phyloP scores from a whole-genome alignment of 768 basidiomycete genomes.

The Auricularia cornea region DNA sequence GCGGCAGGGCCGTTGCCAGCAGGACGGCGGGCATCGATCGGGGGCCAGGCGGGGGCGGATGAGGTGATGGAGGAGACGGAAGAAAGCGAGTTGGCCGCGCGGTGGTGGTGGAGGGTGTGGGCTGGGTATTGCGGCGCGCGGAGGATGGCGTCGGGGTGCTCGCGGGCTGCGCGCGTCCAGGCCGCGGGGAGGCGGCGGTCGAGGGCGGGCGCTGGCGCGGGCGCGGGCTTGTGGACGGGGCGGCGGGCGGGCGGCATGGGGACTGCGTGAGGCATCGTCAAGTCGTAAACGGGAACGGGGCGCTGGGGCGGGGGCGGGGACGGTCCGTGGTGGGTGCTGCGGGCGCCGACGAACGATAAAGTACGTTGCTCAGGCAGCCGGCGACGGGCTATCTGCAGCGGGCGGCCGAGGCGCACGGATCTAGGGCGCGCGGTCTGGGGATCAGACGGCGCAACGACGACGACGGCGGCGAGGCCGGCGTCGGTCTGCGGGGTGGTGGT shows the following conservation, averaged over 20 bases:
- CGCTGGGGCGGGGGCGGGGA: not conserved
- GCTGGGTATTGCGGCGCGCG: too few species aligned
- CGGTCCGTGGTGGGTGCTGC: not conserved
- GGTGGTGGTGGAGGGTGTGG: not conserved
- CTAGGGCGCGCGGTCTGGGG: not conserved
- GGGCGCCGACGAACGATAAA: not conserved
- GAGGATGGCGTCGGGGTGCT: not conserved
- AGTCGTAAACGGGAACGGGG: not conserved
- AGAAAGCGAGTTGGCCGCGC: too few species aligned
- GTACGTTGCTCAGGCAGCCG: not conserved
- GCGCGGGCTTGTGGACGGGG: not conserved
- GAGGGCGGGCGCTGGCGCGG: not conserved
- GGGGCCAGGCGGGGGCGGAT: too few species aligned
- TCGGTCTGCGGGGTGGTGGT: not conserved
- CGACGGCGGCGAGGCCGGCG: slow-evolving; percentile 1
- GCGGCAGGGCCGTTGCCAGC: not conserved
- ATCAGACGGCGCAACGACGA: slow-evolving; percentile 2
- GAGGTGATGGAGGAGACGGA: too few species aligned
- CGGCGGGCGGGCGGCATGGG: not conserved
- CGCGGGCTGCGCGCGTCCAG: not conserved
- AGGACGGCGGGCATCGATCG: not conserved
- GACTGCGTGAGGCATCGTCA: slow-evolving; percentile 2
- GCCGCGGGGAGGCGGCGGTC: not conserved
- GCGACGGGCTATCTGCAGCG: not conserved
- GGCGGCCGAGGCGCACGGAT: not conserved